A percentile compares a stretch with the other conserved stretches of the same genome.
Evolutionary conservation across 371 early-diverging fungal species (phyloP).

Genomic region (Fennellomyces sp.): DNA sequence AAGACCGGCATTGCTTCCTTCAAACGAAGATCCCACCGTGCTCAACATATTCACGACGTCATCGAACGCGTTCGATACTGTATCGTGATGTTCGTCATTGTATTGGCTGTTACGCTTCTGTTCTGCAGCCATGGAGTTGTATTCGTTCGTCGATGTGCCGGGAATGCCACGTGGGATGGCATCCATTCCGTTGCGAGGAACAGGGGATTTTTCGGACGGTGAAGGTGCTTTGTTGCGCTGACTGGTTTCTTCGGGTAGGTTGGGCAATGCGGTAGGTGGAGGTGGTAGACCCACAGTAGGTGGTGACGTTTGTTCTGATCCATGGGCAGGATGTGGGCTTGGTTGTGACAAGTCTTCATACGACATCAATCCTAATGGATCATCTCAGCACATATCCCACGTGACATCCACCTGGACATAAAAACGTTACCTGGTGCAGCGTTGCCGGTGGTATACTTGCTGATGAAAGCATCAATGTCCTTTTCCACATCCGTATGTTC

Average conservation of each 20-base stretch:
- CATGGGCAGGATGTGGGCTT: not conserved
- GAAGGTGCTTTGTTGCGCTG: not conserved
- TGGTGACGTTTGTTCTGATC: slow-evolving; percentile 5
- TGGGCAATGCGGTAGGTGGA: slow-evolving; percentile 5
- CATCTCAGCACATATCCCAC: not conserved
- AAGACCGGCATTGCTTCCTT: not conserved
- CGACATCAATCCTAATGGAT: not conserved
- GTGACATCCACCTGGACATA: not conserved
- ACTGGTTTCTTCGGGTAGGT: not conserved
- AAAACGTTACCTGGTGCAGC: slow-evolving; percentile 4
- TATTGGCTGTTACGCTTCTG: not conserved
- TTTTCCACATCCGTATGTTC: slow-evolving; percentile 28
- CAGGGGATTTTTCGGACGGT: not conserved
- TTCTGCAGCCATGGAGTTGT: not conserved
- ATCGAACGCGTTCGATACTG: slow-evolving; percentile 17
- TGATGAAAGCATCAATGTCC: slow-evolving; percentile 15
- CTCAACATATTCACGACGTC: slow-evolving; percentile 21
- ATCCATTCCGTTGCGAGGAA: not conserved
- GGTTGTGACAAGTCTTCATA: slow-evolving; percentile 1
- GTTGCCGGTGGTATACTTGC: slow-evolving; percentile 9
- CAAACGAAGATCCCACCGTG: slow-evolving; percentile 6
- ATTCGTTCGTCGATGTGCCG: not conserved
- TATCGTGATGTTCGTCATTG: slow-evolving; percentile 4
- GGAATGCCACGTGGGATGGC: too few relatives aligned
- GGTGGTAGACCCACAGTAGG: slow-evolving; percentile 7